Base-by-base conservation (phyloP, 768 basidiomycete genomes). In the Coprinopsis marcescibilis region DNA sequence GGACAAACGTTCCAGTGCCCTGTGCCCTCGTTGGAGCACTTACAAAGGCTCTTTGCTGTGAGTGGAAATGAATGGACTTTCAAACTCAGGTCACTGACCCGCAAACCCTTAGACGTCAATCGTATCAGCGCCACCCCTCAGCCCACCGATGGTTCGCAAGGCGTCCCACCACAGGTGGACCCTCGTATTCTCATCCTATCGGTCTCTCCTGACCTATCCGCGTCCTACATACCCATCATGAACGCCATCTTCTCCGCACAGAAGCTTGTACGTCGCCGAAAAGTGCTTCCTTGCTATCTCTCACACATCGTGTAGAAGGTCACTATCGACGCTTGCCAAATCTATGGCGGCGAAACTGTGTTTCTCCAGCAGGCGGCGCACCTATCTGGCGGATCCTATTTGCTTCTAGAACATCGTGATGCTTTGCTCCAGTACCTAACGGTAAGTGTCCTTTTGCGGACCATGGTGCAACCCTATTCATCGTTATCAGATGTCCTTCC, bases 211-310 rank as follows among this genome's bases (percentile, higher is more conserved):
- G 89, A 95, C 65, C 74, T 85, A 23, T 85, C 89, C 7, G 76
- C 83, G 6, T 90, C 93, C 8, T 99, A 99, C 65, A 95, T 98
- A 40, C 90, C 95, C 20, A 83, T 98, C 61, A 99, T 99, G 96
- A 98, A 98, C 62, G 85, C 93, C 45, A 98, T 98, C 40, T 99
- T 99, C 67, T 93, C 94, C 14, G 96, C 96, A 3, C 96, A 99
- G 65, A 99, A 99, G 70, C 73, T 92, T 55, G 95, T 89, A 52
- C 55, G 84, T 65, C 29, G n/a, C 43, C 30, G 33, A 49, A 33
- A 21, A 42, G 17, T 8, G 29, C 46, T 50, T 34, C 44, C 19
- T 32, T 30, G 42, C 43, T 15, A 27, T 39, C 37, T 36, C 41
- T 53, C 38, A 50, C 48, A 45, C 26, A 33, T 23, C 43, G 33